phyloP scores from a whole-genome alignment of 495 filamentous ascomycete genomes.

The Podospora pseudopauciseta region DNA sequence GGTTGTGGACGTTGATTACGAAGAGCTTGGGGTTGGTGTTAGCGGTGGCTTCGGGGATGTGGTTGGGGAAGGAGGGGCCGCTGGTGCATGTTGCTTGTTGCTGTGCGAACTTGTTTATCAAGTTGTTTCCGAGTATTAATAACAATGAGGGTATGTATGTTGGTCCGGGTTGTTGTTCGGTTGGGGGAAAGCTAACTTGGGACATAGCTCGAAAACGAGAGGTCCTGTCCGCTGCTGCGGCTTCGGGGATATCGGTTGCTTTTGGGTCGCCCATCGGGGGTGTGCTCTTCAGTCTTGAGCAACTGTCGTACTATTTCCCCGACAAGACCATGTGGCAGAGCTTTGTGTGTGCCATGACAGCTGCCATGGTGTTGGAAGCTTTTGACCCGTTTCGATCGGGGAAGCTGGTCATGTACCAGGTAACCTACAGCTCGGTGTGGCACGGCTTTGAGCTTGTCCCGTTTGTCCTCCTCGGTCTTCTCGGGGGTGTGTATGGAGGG shows the following conservation, averaged over 20 bases:
- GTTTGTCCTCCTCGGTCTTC: constrained; percentile 79
- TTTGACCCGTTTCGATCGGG: constrained; percentile 94
- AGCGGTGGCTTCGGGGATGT: constrained; percentile 91
- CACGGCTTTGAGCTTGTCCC: constrained; percentile 92
- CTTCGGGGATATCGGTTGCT: constrained; percentile 92
- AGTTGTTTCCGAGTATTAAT: constrained; percentile 76
- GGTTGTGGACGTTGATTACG: constrained; percentile 85
- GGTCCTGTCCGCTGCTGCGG: constrained; percentile 89
- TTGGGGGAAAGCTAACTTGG: constrained; percentile 19
- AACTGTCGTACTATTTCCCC: constrained; percentile 96
- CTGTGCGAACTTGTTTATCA: constrained; percentile 94
- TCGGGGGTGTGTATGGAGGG: constrained; percentile 89
- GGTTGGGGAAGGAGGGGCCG: constrained; percentile 98
- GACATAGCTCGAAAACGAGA: constrained; percentile 82
- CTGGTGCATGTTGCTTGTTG: constrained; percentile 97
- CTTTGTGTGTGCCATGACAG: constrained; percentile 98
- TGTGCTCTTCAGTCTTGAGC: constrained; percentile 89
- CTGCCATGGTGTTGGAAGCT: constrained; percentile 86
- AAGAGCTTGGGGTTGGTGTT: constrained; percentile 92
- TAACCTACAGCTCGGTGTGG: constrained; percentile 89
- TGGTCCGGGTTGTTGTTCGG: background rate
- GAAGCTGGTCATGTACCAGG: constrained; percentile 94
- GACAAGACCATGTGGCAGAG: constrained; percentile 99
- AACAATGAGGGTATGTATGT: constrained; percentile 72
- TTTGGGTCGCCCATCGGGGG: constrained; percentile 96